Conservation (phyloP, 345 rosid genomes). For the Brassica carinata region DNA sequence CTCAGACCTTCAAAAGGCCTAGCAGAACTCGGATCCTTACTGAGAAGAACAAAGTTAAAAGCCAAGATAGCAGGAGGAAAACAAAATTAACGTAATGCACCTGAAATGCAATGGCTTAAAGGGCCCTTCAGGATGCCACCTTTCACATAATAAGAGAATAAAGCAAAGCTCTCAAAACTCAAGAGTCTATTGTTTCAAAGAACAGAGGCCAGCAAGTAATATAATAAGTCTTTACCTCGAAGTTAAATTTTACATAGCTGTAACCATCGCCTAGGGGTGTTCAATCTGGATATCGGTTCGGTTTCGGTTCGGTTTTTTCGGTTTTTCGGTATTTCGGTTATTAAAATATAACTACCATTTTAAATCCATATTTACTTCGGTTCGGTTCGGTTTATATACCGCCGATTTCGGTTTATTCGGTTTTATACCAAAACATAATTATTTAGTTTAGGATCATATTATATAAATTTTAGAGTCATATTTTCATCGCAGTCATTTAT, state of each 20-base stretch:
- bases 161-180: background rate
- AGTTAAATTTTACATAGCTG: background rate
- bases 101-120: constrained; percentile 89
- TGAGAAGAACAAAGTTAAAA: constrained; percentile 34
- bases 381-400: too few species aligned
- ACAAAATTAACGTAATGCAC: constrained; percentile 31
- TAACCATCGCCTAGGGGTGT: background rate
- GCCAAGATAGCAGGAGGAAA: background rate
- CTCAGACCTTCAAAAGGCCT: constrained; percentile 87
- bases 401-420: too few species aligned
- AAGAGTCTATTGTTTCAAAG: background rate
- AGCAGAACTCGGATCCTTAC: constrained; percentile 69
- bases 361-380: too few species aligned
- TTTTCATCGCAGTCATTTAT: too few species aligned
- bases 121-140: constrained; percentile 97
- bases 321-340: too few species aligned
- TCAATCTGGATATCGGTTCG: too few species aligned
- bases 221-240: too few species aligned
- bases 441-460: too few species aligned
- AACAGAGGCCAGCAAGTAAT: constrained; percentile 3
- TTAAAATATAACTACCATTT: too few species aligned
- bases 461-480: too few species aligned
- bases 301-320: too few species aligned
- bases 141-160: constrained; percentile 23
- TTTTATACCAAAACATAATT: too few species aligned